Base-by-base conservation (phyloP, 2,329 filamentous ascomycete species). In the Phaeosphaeriaceae sp. region DNA sequence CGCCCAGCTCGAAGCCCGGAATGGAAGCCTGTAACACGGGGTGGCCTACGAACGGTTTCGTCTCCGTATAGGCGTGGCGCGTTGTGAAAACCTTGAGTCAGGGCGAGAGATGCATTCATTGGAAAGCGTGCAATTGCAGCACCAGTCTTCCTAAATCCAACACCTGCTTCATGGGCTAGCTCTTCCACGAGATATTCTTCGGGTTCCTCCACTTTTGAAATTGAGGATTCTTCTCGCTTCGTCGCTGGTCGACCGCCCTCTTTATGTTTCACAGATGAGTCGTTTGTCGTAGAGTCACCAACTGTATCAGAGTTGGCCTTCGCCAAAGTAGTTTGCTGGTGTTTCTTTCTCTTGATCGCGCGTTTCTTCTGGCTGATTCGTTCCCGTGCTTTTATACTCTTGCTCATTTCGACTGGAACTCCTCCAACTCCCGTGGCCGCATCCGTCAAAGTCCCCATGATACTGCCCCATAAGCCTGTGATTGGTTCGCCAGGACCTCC, bases 401-500 rank as follows among this genome's bases (percentile, higher is more conserved):
- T 85, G 12, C 79, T 81, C 52, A 88, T 74, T 7, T 81, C 79
- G 12, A 85, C 80, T 0, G 88, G 88, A 3, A 89, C 82, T 42
- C 83, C 80, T 1, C 82, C 85, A 13, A 89, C 74, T 0, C 87
- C 87, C n/a, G 79, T 76, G 20, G 86, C 82, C 1, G 86, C 77
- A 29, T 83, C 80, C 1, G 81, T 80, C 3, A 87, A 66, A 0
- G 83, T 83, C 3, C 79, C 78, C n/a, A 83, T 77, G 4, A 90
- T 59, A 0, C 86, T 86, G 9, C 83, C 83, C 28, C 83, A 83
- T 3, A 83, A 75, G 3, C 87, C 88, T 0, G 87, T 88, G 11
- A 91, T 75, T 0, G 88, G 88, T 64, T 90, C 88, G 0, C 87
- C 87, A 0, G 87, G 87, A 0, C 88, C 88, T 57, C 88, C 86